phyloP scores from a whole-genome alignment of 2,329 filamentous ascomycete species.

The Ascochyta rabiei region DNA sequence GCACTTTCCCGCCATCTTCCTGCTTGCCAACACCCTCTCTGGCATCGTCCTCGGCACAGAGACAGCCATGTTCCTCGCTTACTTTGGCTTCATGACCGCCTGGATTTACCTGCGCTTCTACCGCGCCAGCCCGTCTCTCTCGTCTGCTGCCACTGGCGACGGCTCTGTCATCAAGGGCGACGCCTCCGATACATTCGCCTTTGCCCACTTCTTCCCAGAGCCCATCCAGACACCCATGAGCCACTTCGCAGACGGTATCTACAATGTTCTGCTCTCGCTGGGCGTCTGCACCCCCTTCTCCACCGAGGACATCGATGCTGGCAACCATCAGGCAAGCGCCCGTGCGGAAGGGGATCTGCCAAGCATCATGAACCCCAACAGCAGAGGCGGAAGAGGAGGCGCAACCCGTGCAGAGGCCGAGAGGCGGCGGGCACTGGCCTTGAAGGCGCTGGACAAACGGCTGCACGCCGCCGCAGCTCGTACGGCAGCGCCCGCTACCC shows the following conservation, averaged over 20 bases:
- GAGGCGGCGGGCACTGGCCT: constrained; percentile 81
- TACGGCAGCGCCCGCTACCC: constrained; percentile 50
- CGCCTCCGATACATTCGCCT: constrained; percentile 93
- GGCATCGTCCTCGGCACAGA: constrained; percentile 70
- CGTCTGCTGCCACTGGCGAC: constrained; percentile 60
- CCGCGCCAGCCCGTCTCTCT: constrained; percentile 70
- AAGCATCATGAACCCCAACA: constrained; percentile 60
- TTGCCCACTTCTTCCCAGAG: constrained; percentile 93
- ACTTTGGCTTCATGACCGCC: constrained; percentile 82
- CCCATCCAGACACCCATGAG: constrained; percentile 78
- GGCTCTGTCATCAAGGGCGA: constrained; percentile 74
- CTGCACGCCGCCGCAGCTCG: constrained; percentile 78
- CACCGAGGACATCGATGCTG: constrained; percentile 75
- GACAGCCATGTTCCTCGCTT: constrained; percentile 78
- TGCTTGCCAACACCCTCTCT: constrained; percentile 71
- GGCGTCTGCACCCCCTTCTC: constrained; percentile 86
- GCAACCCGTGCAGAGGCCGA: constrained; percentile 90
- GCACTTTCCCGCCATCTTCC: constrained; percentile 78
- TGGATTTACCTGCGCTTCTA: constrained; percentile 98
- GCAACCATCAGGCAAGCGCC: constrained; percentile 72
- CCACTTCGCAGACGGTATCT: constrained; percentile 75
- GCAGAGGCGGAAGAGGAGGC: constrained; percentile 56
- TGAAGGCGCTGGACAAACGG: constrained; percentile 91
- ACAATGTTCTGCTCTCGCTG: constrained; percentile 74
- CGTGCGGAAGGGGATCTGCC: constrained; percentile 67